Evolutionary conservation across 495 filamentous ascomycete genomes (phyloP), one percentile per base, ranked within the genome.

Genomic region (Aspergillus kassunensis): DNA sequence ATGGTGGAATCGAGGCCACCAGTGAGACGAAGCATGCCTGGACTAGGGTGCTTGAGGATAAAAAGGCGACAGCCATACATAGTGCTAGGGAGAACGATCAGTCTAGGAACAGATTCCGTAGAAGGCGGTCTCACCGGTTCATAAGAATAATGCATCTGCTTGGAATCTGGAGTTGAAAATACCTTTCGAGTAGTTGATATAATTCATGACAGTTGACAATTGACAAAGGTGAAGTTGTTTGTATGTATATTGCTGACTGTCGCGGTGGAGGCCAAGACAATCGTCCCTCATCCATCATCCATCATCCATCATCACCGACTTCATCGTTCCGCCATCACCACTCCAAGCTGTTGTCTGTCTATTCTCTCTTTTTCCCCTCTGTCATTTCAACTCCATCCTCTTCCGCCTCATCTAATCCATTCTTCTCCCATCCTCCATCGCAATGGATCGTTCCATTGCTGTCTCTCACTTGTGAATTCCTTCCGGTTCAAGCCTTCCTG

Each of bases 371-470:
- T 44, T 53, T 44, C 44, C 15, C 46, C 44, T 34, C 16, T 15
- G n/a, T 13, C 23, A 7, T 25, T 52, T 34, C 21, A 18, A 12
- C 44, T 19, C 15, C 41, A 23, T 41, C 39, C 34, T n/a, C 25
- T 16, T 27, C 25, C 35, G 12, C 21, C 36, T 15, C 34, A 49
- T 44, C 30, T 21, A 29, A 23, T 34, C 18, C 24, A 20, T n/a
- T 18, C 5, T 47, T 9, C 24, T 27, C 4, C 9, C 9, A n/a
- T 18, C 27, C n/a, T 36, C 20, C 19, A 51, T 50, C 48, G 59
- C 55, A 54, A 58, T 62, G 59, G 55, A 51, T 44, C 42, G 13
- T 18, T 39, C 55, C 42, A 51, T 55, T 51, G 53, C 46, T 18
- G 29, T 10, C 34, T 43, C 40, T 58, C 46, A 23, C 49, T 42